Conservation (phyloP, 345 rosid genomes). For the Balakata baccata region DNA sequence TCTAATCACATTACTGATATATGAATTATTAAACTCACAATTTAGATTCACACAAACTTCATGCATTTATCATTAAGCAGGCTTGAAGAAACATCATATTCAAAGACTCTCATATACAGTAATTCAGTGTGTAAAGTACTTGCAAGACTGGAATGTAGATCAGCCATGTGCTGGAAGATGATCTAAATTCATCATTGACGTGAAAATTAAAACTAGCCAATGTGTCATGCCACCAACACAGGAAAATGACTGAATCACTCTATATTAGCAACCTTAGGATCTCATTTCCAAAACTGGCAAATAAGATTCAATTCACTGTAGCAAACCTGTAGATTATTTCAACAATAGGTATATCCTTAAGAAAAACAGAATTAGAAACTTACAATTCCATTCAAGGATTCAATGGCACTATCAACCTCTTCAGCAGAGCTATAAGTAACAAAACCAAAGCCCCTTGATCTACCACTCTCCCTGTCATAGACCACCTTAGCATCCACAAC, state of each 20-base stretch:
- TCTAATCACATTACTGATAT: neutral
- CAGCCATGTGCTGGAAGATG: neutral
- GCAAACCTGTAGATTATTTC: neutral
- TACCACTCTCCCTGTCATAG: conserved; percentile 87
- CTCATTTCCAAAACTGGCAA: neutral
- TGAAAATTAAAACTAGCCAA: neutral
- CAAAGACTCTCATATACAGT: neutral
- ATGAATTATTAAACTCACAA: neutral
- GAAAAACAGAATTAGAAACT: conserved; percentile 30
- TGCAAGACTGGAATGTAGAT: neutral
- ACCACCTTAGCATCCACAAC: conserved; percentile 91
- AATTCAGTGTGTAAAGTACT: neutral
- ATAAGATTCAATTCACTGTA: neutral
- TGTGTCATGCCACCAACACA: neutral
- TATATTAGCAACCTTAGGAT: neutral
- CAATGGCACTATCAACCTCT: conserved; percentile 72
- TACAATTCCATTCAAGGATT: conserved; percentile 73
- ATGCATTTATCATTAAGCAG: neutral
- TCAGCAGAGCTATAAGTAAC: conserved; percentile 75
- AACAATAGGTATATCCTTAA: neutral
- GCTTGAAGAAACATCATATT: neutral
- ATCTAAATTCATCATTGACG: neutral
- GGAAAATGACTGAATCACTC: neutral
- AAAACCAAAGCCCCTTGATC: conserved; percentile 97
- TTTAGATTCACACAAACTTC: neutral